These are phyloP conservation scores for Beauveria sp. DNA, from an alignment of 2,329 filamentous ascomycete genomes.

Conservation along the genomic window DNA sequence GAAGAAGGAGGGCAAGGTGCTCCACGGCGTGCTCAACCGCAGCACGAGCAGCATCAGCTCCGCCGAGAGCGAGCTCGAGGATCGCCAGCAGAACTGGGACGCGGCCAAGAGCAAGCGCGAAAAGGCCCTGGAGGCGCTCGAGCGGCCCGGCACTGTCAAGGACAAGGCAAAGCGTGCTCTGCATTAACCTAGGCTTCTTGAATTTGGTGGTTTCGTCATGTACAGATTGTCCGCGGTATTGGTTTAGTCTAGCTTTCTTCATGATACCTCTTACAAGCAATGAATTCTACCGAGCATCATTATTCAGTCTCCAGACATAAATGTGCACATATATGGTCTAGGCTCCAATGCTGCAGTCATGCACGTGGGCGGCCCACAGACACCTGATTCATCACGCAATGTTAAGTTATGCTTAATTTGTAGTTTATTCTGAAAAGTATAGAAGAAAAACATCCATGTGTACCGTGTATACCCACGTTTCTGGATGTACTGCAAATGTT, in stretches of 20 bases:
- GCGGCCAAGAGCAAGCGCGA: conserved; percentile 42
- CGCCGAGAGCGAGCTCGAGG: conserved; percentile 43
- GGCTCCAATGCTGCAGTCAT: background rate
- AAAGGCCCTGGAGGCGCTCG: conserved; percentile 40
- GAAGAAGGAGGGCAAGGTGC: conserved; percentile 48
- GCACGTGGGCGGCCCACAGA: background rate
- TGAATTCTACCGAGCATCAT: background rate
- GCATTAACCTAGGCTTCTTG: background rate
- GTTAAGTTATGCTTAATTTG: background rate
- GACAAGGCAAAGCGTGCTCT: conserved; percentile 16
- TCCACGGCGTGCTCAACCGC: conserved; percentile 50
- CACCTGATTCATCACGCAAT: background rate
- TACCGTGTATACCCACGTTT: background rate
- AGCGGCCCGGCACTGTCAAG: conserved; percentile 41
- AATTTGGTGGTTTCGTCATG: no score
- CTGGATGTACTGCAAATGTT: background rate
- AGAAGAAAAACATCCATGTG: background rate
- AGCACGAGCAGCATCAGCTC: conserved; percentile 47
- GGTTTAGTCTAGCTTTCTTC: background rate
- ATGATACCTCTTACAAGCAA: conserved; percentile 7
- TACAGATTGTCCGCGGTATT: background rate
- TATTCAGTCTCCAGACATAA: no score
- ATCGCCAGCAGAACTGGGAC: conserved; percentile 33
- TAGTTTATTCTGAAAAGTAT: background rate
- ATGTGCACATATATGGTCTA: no score